Percentiles rank a stretch among this genome's conserved stretches.
These are phyloP conservation scores for Diaporthe nobilis DNA, from an alignment of 2,329 filamentous ascomycete species.

Conservation along the genomic window DNA sequence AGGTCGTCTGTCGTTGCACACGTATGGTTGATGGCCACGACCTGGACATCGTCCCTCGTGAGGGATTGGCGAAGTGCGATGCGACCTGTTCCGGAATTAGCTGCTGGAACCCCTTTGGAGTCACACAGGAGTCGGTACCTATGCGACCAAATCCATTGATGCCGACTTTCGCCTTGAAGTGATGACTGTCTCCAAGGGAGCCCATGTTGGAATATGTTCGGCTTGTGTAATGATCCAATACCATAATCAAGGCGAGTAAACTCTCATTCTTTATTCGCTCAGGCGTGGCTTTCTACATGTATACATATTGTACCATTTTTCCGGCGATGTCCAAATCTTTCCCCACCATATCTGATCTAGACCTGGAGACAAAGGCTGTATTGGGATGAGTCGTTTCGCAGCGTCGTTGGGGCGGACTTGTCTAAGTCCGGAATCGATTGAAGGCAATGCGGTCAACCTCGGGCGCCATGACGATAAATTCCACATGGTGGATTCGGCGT, in stretches of 20 bases:
- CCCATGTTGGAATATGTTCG: background rate
- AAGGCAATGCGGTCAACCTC: background rate
- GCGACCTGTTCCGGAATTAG: constrained; percentile 4
- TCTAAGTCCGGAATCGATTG: background rate
- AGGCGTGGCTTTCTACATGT: background rate
- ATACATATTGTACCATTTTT: constrained; percentile 5
- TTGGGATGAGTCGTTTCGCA: background rate
- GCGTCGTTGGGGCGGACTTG: constrained; percentile 7
- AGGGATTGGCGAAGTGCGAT: constrained; percentile 7
- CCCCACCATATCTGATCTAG: background rate
- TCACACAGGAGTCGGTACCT: background rate
- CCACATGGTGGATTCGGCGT: background rate
- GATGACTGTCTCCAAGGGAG: background rate
- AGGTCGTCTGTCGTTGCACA: constrained; percentile 3
- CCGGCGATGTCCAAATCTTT: background rate
- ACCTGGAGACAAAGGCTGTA: background rate
- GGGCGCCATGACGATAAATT: background rate
- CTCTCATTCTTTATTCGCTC: background rate
- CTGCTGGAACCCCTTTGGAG: background rate
- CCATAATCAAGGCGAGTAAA: background rate
- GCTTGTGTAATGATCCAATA: constrained; percentile 3
- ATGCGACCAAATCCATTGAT: constrained; percentile 7
- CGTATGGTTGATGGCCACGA: background rate
- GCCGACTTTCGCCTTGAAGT: background rate
- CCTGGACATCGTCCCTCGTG: background rate